Conservation (phyloP, 805 yeast genomes). For the Candida mattraensis region DNA sequence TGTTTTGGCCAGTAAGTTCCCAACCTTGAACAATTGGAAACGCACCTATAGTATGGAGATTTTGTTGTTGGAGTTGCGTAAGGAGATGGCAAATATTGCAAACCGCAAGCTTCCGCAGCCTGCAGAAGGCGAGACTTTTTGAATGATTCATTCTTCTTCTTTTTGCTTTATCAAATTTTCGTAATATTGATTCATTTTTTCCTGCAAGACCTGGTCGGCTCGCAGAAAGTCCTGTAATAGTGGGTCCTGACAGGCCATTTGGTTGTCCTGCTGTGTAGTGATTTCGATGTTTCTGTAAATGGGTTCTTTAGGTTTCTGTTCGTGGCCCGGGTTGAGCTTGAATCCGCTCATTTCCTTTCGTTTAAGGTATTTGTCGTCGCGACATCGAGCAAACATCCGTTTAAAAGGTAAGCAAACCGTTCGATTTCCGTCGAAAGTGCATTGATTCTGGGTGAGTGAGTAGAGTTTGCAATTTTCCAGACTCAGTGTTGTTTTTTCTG, state of each 20-base stretch:
- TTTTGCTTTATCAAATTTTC: conserved; percentile 16
- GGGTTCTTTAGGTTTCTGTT: conserved; percentile 7
- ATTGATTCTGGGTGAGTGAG: conserved; percentile 46
- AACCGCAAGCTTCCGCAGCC: conserved; percentile 92
- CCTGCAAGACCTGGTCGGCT: conserved; percentile 33
- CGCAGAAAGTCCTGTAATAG: conserved; percentile 29
- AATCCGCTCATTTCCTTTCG: conserved; percentile 30
- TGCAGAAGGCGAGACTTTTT: conserved; percentile 70
- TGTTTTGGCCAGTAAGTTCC: conserved; percentile 54
- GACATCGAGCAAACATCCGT: conserved; percentile 45
- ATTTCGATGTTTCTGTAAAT: conserved; percentile 37
- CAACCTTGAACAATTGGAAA: conserved; percentile 80
- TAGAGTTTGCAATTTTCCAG: conserved; percentile 31
- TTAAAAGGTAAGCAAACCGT: conserved; percentile 50
- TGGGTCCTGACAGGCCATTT: conserved; percentile 17
- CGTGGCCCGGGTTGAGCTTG: conserved; percentile 28
- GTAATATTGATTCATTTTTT: conserved; percentile 31
- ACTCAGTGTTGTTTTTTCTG: conserved; percentile 6
- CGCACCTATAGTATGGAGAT: conserved; percentile 91
- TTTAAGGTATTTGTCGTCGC: conserved; percentile 23
- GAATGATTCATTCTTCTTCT: conserved; percentile 3
- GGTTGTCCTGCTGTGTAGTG: conserved; percentile 38
- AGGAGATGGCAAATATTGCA: conserved; percentile 80
- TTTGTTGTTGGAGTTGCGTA: conserved; percentile 83
- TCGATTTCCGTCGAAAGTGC: conserved; percentile 43